A percentile compares a stretch with the other conserved stretches of the same genome.
Conservation (phyloP, 164 flowering plant species). For the Vitis riparia region DNA sequence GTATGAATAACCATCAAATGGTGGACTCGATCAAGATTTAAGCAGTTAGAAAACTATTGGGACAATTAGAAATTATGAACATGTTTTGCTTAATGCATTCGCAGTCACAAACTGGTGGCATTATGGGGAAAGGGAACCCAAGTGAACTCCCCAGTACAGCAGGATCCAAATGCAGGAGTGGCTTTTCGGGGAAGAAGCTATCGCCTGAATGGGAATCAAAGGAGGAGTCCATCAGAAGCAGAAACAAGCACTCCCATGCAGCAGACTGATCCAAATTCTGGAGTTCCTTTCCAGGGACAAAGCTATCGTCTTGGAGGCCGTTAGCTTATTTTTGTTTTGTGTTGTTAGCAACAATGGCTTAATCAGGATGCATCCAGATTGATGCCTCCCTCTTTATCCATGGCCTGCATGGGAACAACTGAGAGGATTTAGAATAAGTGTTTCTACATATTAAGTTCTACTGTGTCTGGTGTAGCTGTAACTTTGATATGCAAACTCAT, state of each 20-base stretch:
- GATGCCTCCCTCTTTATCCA: too few relatives aligned
- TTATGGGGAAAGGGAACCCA: conserved; percentile 51
- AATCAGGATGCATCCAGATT: too few relatives aligned
- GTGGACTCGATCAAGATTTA: too few relatives aligned
- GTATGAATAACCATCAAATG: neutral
- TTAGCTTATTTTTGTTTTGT: neutral
- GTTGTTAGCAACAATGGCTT: neutral
- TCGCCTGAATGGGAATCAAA: conserved; percentile 15
- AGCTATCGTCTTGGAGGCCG: conserved; percentile 35
- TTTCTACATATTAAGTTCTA: too few relatives aligned
- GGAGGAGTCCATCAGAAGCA: conserved; percentile 3
- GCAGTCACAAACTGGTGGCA: conserved; percentile 53
- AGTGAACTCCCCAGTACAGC: conserved; percentile 38
- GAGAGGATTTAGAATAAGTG: too few relatives aligned
- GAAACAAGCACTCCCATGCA: neutral
- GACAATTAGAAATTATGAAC: too few relatives aligned
- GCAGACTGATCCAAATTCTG: conserved; percentile 28
- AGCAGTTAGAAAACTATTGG: too few relatives aligned
- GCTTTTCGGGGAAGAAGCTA: conserved; percentile 30
- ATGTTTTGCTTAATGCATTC: neutral
- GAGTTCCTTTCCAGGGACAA: conserved; percentile 46
- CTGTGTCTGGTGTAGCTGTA: too few relatives aligned
- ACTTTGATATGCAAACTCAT: too few relatives aligned
- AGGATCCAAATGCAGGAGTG: conserved; percentile 29
- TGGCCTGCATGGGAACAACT: too few relatives aligned